These are phyloP conservation scores for Datisca glomerata DNA, from an alignment of 306 rosid species.

Conservation along the genomic window DNA sequence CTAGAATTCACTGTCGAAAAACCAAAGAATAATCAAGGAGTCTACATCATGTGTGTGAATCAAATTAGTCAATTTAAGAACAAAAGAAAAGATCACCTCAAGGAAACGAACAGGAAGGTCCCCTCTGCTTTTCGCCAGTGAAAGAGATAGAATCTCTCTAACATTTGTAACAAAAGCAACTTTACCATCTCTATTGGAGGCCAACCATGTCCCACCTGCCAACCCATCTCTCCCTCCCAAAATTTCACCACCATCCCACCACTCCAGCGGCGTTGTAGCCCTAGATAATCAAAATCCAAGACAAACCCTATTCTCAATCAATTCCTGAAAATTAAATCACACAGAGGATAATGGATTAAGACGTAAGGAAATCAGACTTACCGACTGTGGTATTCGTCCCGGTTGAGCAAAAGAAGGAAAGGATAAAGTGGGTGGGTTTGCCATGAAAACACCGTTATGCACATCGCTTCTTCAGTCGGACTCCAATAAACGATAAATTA, in stretches of 20 bases:
- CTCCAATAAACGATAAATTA: no score
- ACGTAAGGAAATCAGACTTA: constrained; percentile 10
- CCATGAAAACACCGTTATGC: constrained; percentile 62
- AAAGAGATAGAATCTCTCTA: constrained; percentile 36
- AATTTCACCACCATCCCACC: constrained; percentile 51
- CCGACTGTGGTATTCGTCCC: constrained; percentile 53
- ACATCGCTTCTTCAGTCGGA: no score
- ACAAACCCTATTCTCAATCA: no score
- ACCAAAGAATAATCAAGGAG: no score
- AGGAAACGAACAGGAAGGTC: constrained; percentile 54
- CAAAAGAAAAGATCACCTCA: constrained; percentile 23
- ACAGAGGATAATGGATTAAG: not conserved
- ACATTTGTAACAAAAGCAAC: constrained; percentile 65
- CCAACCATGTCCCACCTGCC: constrained; percentile 82
- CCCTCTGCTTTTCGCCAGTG: constrained; percentile 54
- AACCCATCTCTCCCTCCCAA: constrained; percentile 59
- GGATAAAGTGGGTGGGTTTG: constrained; percentile 54
- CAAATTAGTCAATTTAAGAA: no score
- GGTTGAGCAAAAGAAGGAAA: constrained; percentile 38
- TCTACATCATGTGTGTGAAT: no score
- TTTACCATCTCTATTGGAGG: constrained; percentile 36
- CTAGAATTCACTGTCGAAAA: no score
- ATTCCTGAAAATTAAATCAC: not conserved
- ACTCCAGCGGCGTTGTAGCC: constrained; percentile 40
- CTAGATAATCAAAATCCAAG: constrained; percentile 15